Conservation (phyloP, 495 filamentous ascomycete species). For the Pseudotulostoma volvatum region DNA sequence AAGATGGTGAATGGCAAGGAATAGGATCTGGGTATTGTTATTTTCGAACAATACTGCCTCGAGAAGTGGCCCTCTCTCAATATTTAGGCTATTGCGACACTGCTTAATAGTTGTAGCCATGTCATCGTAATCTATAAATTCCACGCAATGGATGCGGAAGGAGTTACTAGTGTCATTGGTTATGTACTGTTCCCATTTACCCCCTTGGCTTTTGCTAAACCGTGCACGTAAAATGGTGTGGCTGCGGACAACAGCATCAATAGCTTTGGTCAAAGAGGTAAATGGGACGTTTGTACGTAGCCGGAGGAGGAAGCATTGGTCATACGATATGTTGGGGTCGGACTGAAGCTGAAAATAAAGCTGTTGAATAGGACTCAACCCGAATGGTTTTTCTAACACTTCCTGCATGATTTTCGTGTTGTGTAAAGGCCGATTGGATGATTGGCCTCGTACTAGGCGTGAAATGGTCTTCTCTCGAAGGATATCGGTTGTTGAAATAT, state of each 20-base stretch:
- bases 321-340: conserved; percentile 36
- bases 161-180: conserved; percentile 6
- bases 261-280: conserved; percentile 23
- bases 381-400: too few relatives aligned
- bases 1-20: conserved; percentile 37
- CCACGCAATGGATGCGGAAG: conserved; percentile 4
- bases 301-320: conserved; percentile 41
- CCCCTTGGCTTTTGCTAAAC: conserved; percentile 20
- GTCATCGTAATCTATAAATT: neutral
- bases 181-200: conserved; percentile 12
- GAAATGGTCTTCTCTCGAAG: conserved; percentile 16
- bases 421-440: too few relatives aligned
- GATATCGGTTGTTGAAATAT: conserved; percentile 11
- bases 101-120: conserved; percentile 2
- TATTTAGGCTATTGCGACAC: conserved; percentile 9
- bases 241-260: conserved; percentile 35
- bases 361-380: conserved; percentile 47
- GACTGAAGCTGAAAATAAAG: conserved; percentile 35
- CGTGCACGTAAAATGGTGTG: conserved; percentile 47
- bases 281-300: conserved; percentile 24
- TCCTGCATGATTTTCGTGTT: too few relatives aligned
- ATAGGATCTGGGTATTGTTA: conserved; percentile 23
- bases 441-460: too few relatives aligned
- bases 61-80: conserved; percentile 12
- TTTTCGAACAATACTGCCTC: conserved; percentile 20